A percentile compares a stretch with the other conserved stretches of the same genome.
Evolutionary conservation across 2,329 filamentous ascomycete species (phyloP).

Genomic region (Aschersonia sp.): DNA sequence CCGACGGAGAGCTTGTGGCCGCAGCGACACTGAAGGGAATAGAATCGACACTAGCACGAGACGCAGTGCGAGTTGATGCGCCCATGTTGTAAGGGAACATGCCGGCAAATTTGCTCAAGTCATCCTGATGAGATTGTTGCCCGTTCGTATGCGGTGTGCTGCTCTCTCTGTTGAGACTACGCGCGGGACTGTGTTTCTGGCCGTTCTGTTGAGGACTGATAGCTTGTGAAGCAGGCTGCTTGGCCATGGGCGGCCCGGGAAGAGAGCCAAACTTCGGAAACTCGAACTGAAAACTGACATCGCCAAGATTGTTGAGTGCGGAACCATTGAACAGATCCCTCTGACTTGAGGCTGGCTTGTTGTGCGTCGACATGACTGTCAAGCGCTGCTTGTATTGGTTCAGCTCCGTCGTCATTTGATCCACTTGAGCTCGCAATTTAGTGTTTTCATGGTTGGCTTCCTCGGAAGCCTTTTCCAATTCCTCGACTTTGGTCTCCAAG

Average conservation of each 20-base stretch:
- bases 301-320: constrained; percentile 45
- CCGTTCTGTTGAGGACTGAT: constrained; percentile 15
- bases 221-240: constrained; percentile 14
- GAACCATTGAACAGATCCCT: constrained; percentile 25
- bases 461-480: constrained; percentile 71
- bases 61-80: constrained; percentile 29
- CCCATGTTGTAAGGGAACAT: constrained; percentile 44
- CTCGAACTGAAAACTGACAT: constrained; percentile 85
- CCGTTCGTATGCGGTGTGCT: constrained; percentile 9
- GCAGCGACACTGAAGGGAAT: constrained; percentile 28
- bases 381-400: constrained; percentile 83
- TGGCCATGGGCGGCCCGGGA: constrained; percentile 26
- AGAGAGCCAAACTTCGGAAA: constrained; percentile 87
- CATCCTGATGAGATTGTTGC: constrained; percentile 14
- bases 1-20: constrained; percentile 50
- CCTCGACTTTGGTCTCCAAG: constrained; percentile 63
- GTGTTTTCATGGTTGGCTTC: constrained; percentile 75
- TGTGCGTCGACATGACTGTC: constrained; percentile 34
- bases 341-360: constrained; percentile 23
- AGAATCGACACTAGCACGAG: constrained; percentile 37
- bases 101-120: constrained; percentile 39
- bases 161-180: constrained; percentile 13
- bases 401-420: constrained; percentile 72
- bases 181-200: constrained; percentile 12
- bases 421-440: constrained; percentile 71